Evolutionary conservation across 2,329 filamentous ascomycete species (phyloP), one percentile per base, ranked within the genome.

Genomic region (Colletotrichum camelliae): DNA sequence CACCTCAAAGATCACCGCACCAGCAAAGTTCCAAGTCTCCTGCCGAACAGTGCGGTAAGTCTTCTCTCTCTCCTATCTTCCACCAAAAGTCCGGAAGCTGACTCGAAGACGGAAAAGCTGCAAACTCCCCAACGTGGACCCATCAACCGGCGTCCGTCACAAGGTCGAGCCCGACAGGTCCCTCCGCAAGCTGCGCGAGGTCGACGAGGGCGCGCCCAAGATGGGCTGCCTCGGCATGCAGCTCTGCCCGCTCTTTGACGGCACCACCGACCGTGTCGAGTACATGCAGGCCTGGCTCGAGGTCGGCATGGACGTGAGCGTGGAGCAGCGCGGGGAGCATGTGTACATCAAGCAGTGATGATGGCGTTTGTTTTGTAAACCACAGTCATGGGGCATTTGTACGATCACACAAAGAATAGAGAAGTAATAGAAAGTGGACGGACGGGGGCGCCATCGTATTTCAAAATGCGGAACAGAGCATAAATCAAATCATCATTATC

Each of bases 51-150:
- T 92, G 1, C 89, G 93, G 88, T 88, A 79, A 81, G 87, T 81
- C 12, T 37, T 55, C 24, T 37, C 37, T 24, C 29, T 8, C 39
- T 27, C 35, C 18, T 33, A 18, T 35, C 39, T 62, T 13, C 33
- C 29, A 27, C 24, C 24, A 27, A 27, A 27, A 27, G 39, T 18
- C 39, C 39, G 39, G 29, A 68, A 29, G 33, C 31, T 29, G 33
- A 67, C 9, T 33, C 18, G 57, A 27, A 58, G 33, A 77, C 55
- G 37, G 27, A 48, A 10, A 15, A 89, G 88, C 70, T 95, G 94
- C 84, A 94, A 92, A 79, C 82, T 95, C 79, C 93, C 93, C 24
- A 95, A 95, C 78, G 92, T 94, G 2, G 88, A 95, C 81, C 93
- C 89, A 1, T 85, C 86, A 21, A 92, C 87, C 7, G 94, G 90